Evolutionary conservation across 805 yeast species (phyloP), one percentile per base, ranked within the genome.

Genomic region (Schwanniomyces pseudopolymorphus): DNA sequence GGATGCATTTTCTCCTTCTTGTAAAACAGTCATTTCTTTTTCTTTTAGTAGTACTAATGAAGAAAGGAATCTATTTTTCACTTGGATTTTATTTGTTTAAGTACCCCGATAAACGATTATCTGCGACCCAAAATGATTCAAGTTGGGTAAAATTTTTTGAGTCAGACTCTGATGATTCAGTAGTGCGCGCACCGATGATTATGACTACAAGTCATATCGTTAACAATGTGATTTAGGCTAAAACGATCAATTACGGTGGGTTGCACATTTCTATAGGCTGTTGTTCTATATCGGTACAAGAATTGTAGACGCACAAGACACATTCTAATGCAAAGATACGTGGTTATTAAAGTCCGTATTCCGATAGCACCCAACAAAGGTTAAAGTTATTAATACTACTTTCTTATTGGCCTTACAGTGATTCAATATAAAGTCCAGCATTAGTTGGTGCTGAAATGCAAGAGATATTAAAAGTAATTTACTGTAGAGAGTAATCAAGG

Each of bases 101-200:
- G 35, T 31, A 31, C 35, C 19, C 20, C 19, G 35, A 31, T 14
- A 14, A 14, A 31, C 7, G 35, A 31, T 16, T 27, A 14, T 7
- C 19, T 31, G 35, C 35, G 35, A 31, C 35, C 35, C 35, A 31
- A 31, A 31, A 31, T 31, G 35, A 31, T 14, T 31, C 35, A 31
- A 16, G 35, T 31, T 31, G 35, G 35, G 35, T 31, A 31, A 31
- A 31, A 31, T 9, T 14, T 14, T 14, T 14, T 14, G 35, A 31
- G 20, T 31, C 35, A 31, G 35, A 31, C 35, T 31, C 19, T 4
- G 19, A 16, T 31, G 35, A 31, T 5, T 31, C 35, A 31, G 35
- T 31, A 6, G 35, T 31, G 35, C 6, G 3, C 10, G 3, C 6
- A 31, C 35, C 35, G 20, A 31, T 31, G 35, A 31, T 14, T 7